phyloP scores from a whole-genome alignment of 352 stramenopile genomes.

The Pythium coloratum region DNA sequence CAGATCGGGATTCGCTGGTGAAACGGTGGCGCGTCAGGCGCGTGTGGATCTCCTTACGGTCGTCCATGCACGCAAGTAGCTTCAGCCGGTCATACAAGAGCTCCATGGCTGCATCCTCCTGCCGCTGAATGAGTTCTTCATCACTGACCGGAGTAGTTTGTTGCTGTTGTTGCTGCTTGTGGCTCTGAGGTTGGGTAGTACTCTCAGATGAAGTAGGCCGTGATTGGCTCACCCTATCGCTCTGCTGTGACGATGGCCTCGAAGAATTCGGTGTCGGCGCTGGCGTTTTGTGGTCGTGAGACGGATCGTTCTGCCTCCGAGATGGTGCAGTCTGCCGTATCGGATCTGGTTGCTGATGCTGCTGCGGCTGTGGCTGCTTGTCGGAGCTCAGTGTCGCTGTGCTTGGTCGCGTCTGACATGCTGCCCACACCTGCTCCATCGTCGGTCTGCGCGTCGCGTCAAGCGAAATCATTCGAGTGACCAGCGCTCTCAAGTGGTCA shows the following conservation, averaged over 20 bases:
- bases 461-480: slow-evolving; percentile 77
- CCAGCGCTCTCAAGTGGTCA: slow-evolving; percentile 48
- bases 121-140: slow-evolving; percentile 33
- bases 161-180: not conserved
- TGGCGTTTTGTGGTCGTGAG: slow-evolving; percentile 28
- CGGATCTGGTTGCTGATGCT: not conserved
- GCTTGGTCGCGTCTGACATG: slow-evolving; percentile 40
- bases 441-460: slow-evolving; percentile 54
- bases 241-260: slow-evolving; percentile 22
- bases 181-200: not conserved
- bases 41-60: slow-evolving; percentile 31
- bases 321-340: not conserved
- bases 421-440: slow-evolving; percentile 65
- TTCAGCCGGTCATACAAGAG: slow-evolving; percentile 67
- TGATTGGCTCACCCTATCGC: slow-evolving; percentile 11
- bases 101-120: slow-evolving; percentile 56
- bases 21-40: slow-evolving; percentile 55
- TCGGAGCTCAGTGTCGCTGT: slow-evolving; percentile 29
- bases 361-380: not conserved
- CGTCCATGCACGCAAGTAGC: slow-evolving; percentile 46
- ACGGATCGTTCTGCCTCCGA: slow-evolving; percentile 5
- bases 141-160: slow-evolving; percentile 9
- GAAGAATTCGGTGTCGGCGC: slow-evolving; percentile 33
- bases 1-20: slow-evolving; percentile 25
- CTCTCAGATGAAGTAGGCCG: slow-evolving; percentile 17